phyloP scores from a whole-genome alignment of 768 basidiomycete genomes.

The Suillus bovinus region DNA sequence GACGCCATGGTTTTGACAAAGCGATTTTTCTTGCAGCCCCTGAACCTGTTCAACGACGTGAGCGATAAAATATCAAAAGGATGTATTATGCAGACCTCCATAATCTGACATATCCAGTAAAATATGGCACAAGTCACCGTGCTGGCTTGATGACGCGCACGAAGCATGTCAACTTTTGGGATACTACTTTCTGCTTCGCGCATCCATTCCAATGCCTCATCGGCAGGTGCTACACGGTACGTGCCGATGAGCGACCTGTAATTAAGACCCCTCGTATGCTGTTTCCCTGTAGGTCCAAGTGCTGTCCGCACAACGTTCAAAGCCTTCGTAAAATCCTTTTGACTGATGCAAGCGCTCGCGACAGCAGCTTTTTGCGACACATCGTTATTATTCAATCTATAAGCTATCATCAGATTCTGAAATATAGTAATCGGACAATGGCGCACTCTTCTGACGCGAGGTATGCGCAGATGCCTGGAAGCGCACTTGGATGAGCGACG shows the following conservation, averaged over 20 bases:
- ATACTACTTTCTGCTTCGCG: conserved; percentile 32
- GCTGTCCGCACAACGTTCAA: conserved; percentile 25
- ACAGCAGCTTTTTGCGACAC: conserved; percentile 29
- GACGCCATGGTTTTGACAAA: conserved; percentile 22
- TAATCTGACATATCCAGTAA: conserved; percentile 44
- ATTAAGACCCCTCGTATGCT: conserved; percentile 15
- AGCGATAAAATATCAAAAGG: too few species aligned
- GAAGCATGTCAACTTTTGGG: conserved; percentile 17
- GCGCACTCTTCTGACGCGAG: conserved; percentile 34
- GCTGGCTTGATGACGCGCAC: conserved; percentile 18
- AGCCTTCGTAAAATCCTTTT: conserved; percentile 22
- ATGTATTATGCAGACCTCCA: conserved; percentile 31
- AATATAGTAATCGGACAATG: background rate
- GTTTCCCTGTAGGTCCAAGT: conserved; percentile 5
- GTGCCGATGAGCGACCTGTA: conserved; percentile 34
- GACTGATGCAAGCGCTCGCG: conserved; percentile 24
- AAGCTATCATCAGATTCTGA: background rate
- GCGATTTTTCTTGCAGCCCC: conserved; percentile 20
- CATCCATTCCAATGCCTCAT: conserved; percentile 33
- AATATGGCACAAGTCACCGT: conserved; percentile 42
- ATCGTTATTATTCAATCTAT: conserved; percentile 29
- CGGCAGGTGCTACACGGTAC: conserved; percentile 20
- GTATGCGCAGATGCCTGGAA: conserved; percentile 33
- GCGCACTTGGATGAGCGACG: conserved; percentile 20
- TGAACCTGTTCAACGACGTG: conserved; percentile 10